Conservation (phyloP, 2,329 filamentous ascomycete species). For the Cryphonectria parasitica region DNA sequence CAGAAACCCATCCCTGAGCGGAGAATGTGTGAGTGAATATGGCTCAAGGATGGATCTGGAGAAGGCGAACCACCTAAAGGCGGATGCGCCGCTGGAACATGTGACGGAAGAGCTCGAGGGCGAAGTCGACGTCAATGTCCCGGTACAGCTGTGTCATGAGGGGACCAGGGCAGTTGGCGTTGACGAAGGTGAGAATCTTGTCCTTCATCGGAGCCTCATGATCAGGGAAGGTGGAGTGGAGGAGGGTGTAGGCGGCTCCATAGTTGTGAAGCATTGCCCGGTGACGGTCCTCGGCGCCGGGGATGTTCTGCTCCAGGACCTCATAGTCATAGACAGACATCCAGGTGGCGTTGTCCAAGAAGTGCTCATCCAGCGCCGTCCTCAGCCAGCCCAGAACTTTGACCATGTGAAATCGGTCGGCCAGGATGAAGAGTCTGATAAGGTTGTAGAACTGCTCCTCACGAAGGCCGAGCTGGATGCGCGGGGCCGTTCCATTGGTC, state of each 20-base stretch:
- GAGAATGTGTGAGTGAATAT: background rate
- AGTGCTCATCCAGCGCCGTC: constrained; percentile 4
- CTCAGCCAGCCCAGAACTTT: constrained; percentile 9
- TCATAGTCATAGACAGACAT: background rate
- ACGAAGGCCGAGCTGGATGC: constrained; percentile 5
- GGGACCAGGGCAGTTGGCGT: background rate
- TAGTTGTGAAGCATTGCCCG: constrained; percentile 14
- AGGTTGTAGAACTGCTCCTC: constrained; percentile 10
- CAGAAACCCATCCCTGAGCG: background rate
- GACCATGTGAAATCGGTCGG: constrained; percentile 21
- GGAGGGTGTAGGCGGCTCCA: background rate
- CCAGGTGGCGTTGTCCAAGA: background rate
- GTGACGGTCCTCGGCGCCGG: background rate
- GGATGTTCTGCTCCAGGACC: constrained; percentile 2
- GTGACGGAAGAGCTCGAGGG: background rate
- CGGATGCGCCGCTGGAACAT: constrained; percentile 2
- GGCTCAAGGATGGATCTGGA: background rate
- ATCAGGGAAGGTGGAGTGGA: background rate
- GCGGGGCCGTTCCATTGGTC: background rate
- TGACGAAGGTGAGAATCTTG: background rate
- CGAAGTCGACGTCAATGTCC: background rate
- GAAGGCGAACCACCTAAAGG: background rate
- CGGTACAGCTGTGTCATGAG: constrained; percentile 6
- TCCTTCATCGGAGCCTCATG: background rate
- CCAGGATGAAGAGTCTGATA: constrained; percentile 9